Base-by-base conservation (phyloP, 228 moss, liverwort and hornwort genomes). In the Sphagnum fallax region DNA sequence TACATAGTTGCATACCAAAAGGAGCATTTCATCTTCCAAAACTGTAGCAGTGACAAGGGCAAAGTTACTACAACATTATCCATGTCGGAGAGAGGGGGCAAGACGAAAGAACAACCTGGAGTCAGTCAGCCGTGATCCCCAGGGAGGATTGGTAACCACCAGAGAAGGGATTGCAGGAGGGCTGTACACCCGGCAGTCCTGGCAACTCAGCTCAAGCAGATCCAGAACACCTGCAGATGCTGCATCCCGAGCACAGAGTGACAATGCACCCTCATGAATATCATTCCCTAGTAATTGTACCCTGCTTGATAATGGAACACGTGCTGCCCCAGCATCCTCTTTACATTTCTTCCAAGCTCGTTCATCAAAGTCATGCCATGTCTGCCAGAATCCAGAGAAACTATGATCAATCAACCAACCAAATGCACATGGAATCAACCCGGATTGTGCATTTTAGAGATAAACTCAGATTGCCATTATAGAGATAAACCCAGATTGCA, bases 71-170 rank as follows among this genome's bases (percentile, higher is more conserved):
- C 32, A 32, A 32, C 32, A 32, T 32, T 32, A 32, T 32, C 32
- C 32, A 32, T 32, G 32, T 32, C 8, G 4, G 12, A 55, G 55
- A 55, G 4, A 12, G 47, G 58, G 15, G 16, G 9, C 52, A 52
- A 47, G 53, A 50, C 0, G 49, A 48, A 10, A 15, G 10, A 59
- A 52, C 63, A 58, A 67, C 92, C 95, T 81, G 60, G 77, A 77
- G 50, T 85, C 87, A 53, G 83, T 84, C n/a, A 95, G 79, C 0
- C 87, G 92, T 14, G 79, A 74, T 57, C 84, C 85, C 77, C 89
- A 89, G 4, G 95, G 92, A 70, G 95, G 95, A 83, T 80, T 89
- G 51, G 90, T 86, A 70, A 91, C 77, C 57, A 95, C 89, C 18
- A 95, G 82, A 15, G 89, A 83, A 10, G 92, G 95, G 60, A 75